phyloP scores from a whole-genome alignment of 139 green algal species.

The Auxenochlorella pyrenoidosa region DNA sequence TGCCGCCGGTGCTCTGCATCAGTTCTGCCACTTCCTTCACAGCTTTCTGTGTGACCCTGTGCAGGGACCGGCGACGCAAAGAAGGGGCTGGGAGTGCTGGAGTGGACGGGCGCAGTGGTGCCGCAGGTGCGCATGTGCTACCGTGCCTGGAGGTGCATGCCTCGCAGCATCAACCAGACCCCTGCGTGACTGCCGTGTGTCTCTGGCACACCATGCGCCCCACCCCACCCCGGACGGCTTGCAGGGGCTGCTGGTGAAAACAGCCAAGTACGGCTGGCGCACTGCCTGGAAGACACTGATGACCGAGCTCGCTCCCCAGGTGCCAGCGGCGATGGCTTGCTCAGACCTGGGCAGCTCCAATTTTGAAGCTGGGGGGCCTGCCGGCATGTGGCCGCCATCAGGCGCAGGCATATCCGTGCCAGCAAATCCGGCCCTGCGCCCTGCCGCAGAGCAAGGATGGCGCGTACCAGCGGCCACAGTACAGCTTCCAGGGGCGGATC shows the following conservation, averaged over 20 bases:
- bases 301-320: conserved; percentile 90
- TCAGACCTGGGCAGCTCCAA: too few species aligned
- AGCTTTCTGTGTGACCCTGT: too few species aligned
- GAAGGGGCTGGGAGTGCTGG: conserved; percentile 65
- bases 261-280: conserved; percentile 77
- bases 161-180: too few species aligned
- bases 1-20: too few species aligned
- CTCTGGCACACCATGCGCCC: too few species aligned
- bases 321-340: neutral
- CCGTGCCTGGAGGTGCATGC: neutral
- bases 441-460: conserved; percentile 55
- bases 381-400: too few species aligned
- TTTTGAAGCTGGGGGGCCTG: too few species aligned
- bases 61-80: neutral
- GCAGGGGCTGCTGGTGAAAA: conserved; percentile 76
- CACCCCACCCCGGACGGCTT: neutral
- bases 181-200: too few species aligned
- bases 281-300: conserved; percentile 81
- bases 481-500: conserved; percentile 73
- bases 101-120: conserved; percentile 75
- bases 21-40: too few species aligned
- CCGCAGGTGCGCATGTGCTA: conserved; percentile 46
- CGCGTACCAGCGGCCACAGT: conserved; percentile 77
- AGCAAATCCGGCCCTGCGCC: neutral
- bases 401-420: too few species aligned